These are phyloP conservation scores for Linum tenue DNA, from an alignment of 345 rosid species.

Conservation along the genomic window DNA sequence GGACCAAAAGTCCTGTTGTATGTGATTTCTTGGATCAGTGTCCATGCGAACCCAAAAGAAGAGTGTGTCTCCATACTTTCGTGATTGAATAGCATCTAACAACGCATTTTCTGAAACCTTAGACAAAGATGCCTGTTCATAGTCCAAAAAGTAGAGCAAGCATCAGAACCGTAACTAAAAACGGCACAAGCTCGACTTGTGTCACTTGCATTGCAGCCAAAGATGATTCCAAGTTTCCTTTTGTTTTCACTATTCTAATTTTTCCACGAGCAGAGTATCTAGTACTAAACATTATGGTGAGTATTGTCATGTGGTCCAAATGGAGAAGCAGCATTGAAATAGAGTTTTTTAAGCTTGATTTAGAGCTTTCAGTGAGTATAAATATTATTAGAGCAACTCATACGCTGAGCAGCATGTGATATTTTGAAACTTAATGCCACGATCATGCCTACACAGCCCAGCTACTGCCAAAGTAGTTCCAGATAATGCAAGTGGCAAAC, in stretches of 20 bases:
- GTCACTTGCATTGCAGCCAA: background rate
- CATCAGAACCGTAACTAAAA: background rate
- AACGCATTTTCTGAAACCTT: constrained; percentile 60
- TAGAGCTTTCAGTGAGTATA: background rate
- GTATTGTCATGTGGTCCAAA: too few species aligned
- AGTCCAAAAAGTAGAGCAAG: constrained; percentile 14
- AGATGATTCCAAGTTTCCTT: background rate
- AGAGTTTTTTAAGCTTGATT: too few species aligned
- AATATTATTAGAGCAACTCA: background rate
- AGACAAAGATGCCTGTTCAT: constrained; percentile 68
- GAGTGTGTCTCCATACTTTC: constrained; percentile 66
- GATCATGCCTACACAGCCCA: background rate
- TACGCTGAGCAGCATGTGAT: background rate
- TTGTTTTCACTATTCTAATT: too few species aligned
- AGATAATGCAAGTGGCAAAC: background rate
- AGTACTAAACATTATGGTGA: too few species aligned
- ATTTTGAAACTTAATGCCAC: background rate
- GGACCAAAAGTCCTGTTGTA: constrained; percentile 74
- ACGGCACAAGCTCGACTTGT: background rate
- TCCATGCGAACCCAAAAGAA: constrained; percentile 98
- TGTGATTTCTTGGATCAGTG: constrained; percentile 66
- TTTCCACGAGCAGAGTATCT: too few species aligned
- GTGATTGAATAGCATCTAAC: constrained; percentile 49
- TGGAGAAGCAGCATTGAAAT: too few species aligned
- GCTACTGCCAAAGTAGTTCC: background rate